Conservation (phyloP, 495 filamentous ascomycete genomes). For the Melanomma pulvis-pyrius region DNA sequence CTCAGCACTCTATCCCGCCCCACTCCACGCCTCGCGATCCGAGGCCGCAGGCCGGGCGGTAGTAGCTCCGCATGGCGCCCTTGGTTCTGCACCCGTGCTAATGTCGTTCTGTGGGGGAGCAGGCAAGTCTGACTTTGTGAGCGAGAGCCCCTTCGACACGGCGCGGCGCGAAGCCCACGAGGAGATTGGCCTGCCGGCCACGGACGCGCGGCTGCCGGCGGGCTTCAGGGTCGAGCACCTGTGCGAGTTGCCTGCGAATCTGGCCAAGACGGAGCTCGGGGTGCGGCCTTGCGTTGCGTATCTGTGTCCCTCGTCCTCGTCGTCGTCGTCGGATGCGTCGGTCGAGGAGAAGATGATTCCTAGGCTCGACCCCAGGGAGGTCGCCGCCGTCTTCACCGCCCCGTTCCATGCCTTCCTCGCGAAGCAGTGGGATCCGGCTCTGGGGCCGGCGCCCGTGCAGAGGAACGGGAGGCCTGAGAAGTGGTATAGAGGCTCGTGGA, state of each 20-base stretch:
- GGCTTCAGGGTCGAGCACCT: conserved; percentile 83
- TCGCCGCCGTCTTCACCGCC: conserved; percentile 87
- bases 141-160: conserved; percentile 67
- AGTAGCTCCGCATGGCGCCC: not conserved
- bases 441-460: conserved; percentile 9
- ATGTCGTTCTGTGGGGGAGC: not conserved
- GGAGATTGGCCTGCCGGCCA: conserved; percentile 82
- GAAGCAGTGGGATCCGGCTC: conserved; percentile 28
- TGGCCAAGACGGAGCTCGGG: conserved; percentile 78
- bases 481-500: conserved; percentile 67
- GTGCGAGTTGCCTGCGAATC: conserved; percentile 75
- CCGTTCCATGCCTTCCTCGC: conserved; percentile 70
- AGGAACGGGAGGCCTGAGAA: conserved; percentile 52
- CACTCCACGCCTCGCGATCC: too few species aligned
- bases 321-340: conserved; percentile 42
- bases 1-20: conserved; percentile 39
- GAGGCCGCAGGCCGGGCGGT: not conserved
- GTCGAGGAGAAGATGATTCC: conserved; percentile 76
- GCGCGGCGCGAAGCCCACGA: conserved; percentile 86
- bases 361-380: conserved; percentile 78
- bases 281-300: conserved; percentile 87
- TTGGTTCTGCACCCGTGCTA: not conserved
- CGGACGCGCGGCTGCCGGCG: conserved; percentile 61
- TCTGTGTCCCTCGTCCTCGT: conserved; percentile 46
- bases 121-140: conserved; percentile 55